These are phyloP conservation scores for Heterobasidion occidentale DNA, from an alignment of 1,284 basidiomycete species.

Conservation along the genomic window DNA sequence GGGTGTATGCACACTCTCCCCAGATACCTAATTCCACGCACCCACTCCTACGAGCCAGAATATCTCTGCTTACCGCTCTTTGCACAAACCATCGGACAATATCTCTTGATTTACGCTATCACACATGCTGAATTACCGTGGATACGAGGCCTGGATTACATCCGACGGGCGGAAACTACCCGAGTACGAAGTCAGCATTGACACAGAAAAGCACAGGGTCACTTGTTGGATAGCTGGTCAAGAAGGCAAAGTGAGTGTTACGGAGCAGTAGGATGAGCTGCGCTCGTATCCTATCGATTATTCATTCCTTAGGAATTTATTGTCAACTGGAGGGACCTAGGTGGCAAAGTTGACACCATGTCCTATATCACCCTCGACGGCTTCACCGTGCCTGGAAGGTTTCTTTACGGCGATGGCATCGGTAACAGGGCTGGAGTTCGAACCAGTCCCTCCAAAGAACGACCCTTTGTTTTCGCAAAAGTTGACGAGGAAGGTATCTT, in stretches of 20 bases:
- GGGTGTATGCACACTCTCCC: too few species aligned
- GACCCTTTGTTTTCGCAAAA: conserved; percentile 44
- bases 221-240: conserved; percentile 61
- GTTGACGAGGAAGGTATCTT: conserved; percentile 18
- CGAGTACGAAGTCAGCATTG: conserved; percentile 44
- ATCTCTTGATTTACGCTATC: too few species aligned
- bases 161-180: conserved; percentile 36
- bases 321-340: conserved; percentile 48
- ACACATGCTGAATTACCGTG: conserved; percentile 44
- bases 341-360: conserved; percentile 36
- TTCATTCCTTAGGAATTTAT: conserved; percentile 34
- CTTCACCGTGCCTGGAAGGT: conserved; percentile 42
- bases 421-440: conserved; percentile 38
- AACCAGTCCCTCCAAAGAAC: conserved; percentile 32
- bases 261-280: background rate
- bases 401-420: conserved; percentile 39
- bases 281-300: background rate
- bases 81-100: too few species aligned
- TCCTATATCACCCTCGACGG: conserved; percentile 49
- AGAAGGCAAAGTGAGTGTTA: conserved; percentile 36
- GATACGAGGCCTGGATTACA: conserved; percentile 60
- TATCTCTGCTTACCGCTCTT: too few species aligned
- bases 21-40: background rate
- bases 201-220: conserved; percentile 32
- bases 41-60: background rate